phyloP scores from a whole-genome alignment of 306 rosid genomes.

The Abrus precatorius region DNA sequence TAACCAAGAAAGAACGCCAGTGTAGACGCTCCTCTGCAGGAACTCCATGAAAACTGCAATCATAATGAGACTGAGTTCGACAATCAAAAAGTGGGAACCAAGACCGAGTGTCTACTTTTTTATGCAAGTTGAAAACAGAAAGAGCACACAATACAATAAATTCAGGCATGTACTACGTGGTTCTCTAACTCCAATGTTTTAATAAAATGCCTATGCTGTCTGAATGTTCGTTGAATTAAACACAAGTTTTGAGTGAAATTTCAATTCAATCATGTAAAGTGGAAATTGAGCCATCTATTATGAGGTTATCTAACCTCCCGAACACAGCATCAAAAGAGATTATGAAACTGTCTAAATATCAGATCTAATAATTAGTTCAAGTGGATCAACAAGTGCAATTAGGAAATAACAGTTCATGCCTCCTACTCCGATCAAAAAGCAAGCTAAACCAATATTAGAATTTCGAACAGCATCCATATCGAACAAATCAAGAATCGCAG shows the following conservation, averaged over 20 bases:
- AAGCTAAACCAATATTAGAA: neutral
- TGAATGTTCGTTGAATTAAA: conserved; percentile 1
- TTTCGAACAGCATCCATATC: neutral
- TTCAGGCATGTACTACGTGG: no score
- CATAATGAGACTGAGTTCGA: neutral
- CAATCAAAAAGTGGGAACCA: conserved; percentile 22
- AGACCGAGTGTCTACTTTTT: neutral
- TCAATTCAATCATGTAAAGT: conserved; percentile 13
- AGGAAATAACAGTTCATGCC: neutral
- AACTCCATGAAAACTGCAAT: conserved; percentile 91
- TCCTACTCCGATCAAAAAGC: neutral
- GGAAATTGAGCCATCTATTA: neutral
- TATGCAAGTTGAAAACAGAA: conserved; percentile 9
- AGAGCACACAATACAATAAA: neutral
- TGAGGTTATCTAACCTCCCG: neutral
- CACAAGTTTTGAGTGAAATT: neutral
- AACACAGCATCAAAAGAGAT: neutral
- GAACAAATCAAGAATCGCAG: conserved; percentile 2
- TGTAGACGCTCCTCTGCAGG: conserved; percentile 94
- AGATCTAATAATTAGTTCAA: conserved; percentile 25
- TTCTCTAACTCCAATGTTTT: no score
- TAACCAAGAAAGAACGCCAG: conserved; percentile 96
- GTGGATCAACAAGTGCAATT: neutral
- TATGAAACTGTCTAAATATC: neutral
- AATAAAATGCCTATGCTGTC: neutral